phyloP scores from a whole-genome alignment of 108 stramenopile genomes.

The Pseudonitzschia pungens region DNA sequence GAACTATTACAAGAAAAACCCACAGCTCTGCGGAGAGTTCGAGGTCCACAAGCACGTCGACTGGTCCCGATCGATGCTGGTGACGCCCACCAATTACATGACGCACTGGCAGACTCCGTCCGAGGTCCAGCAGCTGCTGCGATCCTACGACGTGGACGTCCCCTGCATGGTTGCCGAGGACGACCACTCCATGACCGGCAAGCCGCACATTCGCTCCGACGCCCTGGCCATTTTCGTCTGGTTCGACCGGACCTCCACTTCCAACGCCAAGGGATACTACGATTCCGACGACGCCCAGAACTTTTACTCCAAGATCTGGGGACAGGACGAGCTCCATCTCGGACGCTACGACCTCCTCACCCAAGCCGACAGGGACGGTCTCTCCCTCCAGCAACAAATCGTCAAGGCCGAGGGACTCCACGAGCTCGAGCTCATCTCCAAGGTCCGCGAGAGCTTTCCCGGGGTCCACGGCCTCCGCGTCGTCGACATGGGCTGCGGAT shows the following conservation, averaged over 20 bases:
- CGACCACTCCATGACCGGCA: slow-evolving; percentile 16
- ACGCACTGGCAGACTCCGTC: slow-evolving; percentile 38
- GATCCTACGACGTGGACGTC: slow-evolving; percentile 37
- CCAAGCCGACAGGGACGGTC: slow-evolving; percentile 8
- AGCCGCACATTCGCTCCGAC: slow-evolving; percentile 34
- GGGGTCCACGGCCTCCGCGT: slow-evolving; percentile 30
- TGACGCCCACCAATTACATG: slow-evolving; percentile 40
- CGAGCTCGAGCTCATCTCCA: slow-evolving; percentile 35
- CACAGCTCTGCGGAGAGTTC: slow-evolving; percentile 39
- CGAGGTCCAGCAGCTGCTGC: slow-evolving; percentile 38
- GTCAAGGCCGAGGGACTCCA: slow-evolving; percentile 38
- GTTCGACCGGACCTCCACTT: slow-evolving; percentile 37
- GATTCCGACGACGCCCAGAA: slow-evolving; percentile 51
- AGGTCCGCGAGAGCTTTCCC: slow-evolving; percentile 12
- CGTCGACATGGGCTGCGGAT: slow-evolving; percentile 50
- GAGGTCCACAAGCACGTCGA: slow-evolving; percentile 47
- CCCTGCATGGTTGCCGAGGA: slow-evolving; percentile 19
- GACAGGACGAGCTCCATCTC: slow-evolving; percentile 44
- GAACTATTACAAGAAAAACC: slow-evolving; percentile 50
- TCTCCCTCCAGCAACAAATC: slow-evolving; percentile 28
- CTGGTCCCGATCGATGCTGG: slow-evolving; percentile 32
- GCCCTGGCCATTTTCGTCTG: slow-evolving; percentile 48
- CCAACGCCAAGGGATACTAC: slow-evolving; percentile 44
- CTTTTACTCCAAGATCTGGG: slow-evolving; percentile 52
- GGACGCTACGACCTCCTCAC: slow-evolving; percentile 46